These are phyloP conservation scores for Mangifera indica DNA, from an alignment of 345 rosid genomes.

Conservation along the genomic window DNA sequence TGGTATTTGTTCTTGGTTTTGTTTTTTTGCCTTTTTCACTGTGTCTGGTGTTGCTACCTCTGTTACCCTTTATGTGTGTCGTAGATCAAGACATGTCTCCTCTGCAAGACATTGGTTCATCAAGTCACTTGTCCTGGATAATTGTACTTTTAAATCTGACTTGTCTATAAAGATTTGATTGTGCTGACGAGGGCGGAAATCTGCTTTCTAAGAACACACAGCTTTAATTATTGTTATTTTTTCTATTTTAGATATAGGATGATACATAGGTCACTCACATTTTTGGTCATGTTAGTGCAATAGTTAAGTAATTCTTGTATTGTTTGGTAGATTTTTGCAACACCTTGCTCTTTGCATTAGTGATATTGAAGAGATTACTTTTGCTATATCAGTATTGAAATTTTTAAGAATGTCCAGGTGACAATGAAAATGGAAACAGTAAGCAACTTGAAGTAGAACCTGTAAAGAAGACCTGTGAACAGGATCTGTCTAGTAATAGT, in stretches of 20 bases:
- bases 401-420: slow-evolving; percentile 32
- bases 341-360: slow-evolving; percentile 14
- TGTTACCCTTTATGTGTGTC: too few species aligned
- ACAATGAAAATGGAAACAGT: slow-evolving; percentile 31
- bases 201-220: neutral
- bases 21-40: neutral
- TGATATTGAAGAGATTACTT: slow-evolving; percentile 13
- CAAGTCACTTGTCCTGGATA: neutral
- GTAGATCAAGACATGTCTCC: too few species aligned
- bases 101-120: neutral
- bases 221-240: neutral
- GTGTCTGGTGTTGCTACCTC: neutral
- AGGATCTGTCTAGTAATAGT: slow-evolving; percentile 34
- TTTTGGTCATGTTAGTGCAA: neutral
- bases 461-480: slow-evolving; percentile 24
- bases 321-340: slow-evolving; percentile 4
- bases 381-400: slow-evolving; percentile 7
- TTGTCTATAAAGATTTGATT: slow-evolving; percentile 1
- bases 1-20: neutral
- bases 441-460: slow-evolving; percentile 39
- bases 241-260: neutral
- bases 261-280: neutral
- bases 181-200: neutral
- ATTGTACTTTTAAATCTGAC: neutral
- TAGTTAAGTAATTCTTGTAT: neutral